Base-by-base conservation (phyloP, 164 flowering plant species). In the Aristolochia californica region DNA sequence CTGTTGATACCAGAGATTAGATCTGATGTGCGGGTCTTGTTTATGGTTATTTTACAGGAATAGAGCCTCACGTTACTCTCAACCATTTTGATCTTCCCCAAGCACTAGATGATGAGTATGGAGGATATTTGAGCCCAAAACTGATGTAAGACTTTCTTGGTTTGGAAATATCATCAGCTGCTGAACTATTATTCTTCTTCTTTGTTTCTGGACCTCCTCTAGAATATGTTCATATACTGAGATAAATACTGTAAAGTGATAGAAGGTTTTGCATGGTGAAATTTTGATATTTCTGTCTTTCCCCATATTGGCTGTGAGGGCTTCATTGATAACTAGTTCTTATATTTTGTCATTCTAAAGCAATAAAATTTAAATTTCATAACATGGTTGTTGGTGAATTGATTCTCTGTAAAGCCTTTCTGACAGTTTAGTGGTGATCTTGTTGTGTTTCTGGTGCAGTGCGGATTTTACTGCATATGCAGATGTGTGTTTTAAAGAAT, bases 71-170 rank as follows among this genome's bases (percentile, higher is more conserved):
- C 43, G 77, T 69, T 11, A 78, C 79, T 0, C 49, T 78, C 16
- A 62, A 64, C 40, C 79, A 75, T 53, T 73, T 72, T 62, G 79
- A 78, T 62, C 57, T 69, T 50, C 82, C 82, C 5, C 79, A 75
- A 73, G 66, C 69, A 0, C 74, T 78, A 1, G 75, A 78, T 47
- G 79, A 78, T 48, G 77, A 75, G 26, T 78, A 75, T 22, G 66
- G 63, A 17, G 82, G 82, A 25, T 66, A 68, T 43, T 48, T 71
- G 56, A 71, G 70, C 59, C n/a, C 54, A 16, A 57, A 55, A 12
- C 10, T 68, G 11, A 65, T 73, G 80, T 71, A 68, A 68, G 38
- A 10, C 16, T 27, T 15, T 24, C 17, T n/a, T 27, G 23, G 13
- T 2, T 21, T 53, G 0, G 14, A 26, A 38, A 5, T n/a, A 13